phyloP scores from a whole-genome alignment of 1,284 basidiomycete genomes.

The Leucoagaricus sp. region DNA sequence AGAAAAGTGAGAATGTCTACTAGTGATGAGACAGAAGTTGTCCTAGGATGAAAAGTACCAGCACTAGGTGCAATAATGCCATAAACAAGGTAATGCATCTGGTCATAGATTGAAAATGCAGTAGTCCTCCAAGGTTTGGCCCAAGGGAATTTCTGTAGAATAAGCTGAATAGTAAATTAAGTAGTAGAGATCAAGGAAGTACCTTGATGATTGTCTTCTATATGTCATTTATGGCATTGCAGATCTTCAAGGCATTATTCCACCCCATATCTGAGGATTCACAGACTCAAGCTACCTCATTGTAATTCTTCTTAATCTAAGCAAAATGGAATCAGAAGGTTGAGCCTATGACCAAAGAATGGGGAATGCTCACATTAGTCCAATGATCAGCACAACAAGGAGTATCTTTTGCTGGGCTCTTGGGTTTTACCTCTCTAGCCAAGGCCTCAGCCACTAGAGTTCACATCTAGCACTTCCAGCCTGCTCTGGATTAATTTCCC shows the following conservation, averaged over 20 bases:
- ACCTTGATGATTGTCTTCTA: constrained; percentile 14
- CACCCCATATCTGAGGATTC: constrained; percentile 19
- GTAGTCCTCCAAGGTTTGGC: no score
- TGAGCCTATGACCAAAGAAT: constrained; percentile 11
- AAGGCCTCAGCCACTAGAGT: neutral
- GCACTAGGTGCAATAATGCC: constrained; percentile 27
- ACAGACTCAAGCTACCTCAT: constrained; percentile 3
- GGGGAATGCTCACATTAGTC: neutral
- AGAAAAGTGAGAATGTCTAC: neutral
- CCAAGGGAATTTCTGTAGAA: neutral
- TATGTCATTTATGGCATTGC: constrained; percentile 14
- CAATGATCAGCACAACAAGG: neutral
- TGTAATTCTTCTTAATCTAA: neutral
- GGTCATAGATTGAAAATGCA: constrained; percentile 23
- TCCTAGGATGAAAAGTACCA: constrained; percentile 24
- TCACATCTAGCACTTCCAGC: constrained; percentile 23
- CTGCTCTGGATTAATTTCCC: constrained; percentile 20
- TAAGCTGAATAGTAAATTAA: neutral
- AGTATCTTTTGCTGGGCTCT: constrained; percentile 14
- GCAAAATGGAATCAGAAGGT: neutral
- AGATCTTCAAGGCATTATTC: constrained; percentile 18
- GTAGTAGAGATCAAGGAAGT: neutral
- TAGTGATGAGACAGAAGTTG: neutral
- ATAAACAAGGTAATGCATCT: constrained; percentile 23
- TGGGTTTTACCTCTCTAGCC: constrained; percentile 1